Evolutionary conservation across 148 eudicot species (phyloP).

Genomic region (Vaccinium myrtillus): DNA sequence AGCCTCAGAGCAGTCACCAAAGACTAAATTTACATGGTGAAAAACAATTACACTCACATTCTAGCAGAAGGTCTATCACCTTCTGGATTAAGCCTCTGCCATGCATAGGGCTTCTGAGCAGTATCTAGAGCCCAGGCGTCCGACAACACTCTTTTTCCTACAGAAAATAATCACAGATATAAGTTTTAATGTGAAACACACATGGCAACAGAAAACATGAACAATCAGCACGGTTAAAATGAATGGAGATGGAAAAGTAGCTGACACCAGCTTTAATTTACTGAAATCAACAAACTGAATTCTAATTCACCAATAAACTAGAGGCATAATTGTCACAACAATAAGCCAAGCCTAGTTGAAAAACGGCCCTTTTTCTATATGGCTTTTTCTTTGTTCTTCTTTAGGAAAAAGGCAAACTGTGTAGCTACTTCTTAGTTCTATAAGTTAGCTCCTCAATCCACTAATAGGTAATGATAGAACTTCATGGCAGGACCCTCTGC

Average conservation of each 20-base stretch:
- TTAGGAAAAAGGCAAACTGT: background rate
- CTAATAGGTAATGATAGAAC: background rate
- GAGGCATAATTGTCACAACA: background rate
- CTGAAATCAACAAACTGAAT: background rate
- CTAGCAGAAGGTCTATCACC: slow-evolving; percentile 98
- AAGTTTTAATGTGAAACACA: background rate
- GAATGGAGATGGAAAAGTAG: background rate
- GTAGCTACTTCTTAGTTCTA: background rate
- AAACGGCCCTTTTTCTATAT: background rate
- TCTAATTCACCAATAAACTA: background rate
- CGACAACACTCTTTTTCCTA: slow-evolving; percentile 88
- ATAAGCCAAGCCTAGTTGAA: background rate
- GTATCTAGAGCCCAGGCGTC: slow-evolving; percentile 98
- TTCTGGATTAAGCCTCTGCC: slow-evolving; percentile 89
- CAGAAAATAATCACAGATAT: slow-evolving; percentile 15
- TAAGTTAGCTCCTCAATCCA: background rate
- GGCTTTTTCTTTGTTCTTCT: background rate
- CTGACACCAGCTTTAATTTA: slow-evolving; percentile 4
- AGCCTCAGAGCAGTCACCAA: slow-evolving; percentile 4
- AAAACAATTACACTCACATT: slow-evolving; percentile 68
- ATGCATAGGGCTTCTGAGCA: slow-evolving; percentile 92
- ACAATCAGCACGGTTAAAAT: background rate
- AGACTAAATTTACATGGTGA: background rate
- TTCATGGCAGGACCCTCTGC: background rate
- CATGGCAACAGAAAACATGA: background rate